Evolutionary conservation across 352 stramenopile genomes (phyloP).

Genomic region (Phytophthora sp.): DNA sequence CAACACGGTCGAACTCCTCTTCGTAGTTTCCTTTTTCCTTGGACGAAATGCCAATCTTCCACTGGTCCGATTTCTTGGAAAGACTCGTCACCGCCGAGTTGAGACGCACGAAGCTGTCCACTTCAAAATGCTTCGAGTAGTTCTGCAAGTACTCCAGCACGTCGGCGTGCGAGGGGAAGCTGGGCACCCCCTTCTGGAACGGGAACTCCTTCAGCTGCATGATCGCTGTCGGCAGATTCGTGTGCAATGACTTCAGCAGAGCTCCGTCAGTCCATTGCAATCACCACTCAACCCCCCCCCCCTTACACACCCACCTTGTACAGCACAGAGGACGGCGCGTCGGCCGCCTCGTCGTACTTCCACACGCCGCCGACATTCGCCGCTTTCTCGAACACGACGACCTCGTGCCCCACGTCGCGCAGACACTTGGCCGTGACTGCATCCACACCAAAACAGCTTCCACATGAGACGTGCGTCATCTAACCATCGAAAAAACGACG

Average conservation of each 20-base stretch:
- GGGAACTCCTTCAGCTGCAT: constrained; percentile 80
- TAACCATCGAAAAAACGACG: too few species aligned
- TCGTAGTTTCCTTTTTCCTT: constrained; percentile 50
- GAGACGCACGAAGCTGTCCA: constrained; percentile 55
- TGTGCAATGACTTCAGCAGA: constrained; percentile 80
- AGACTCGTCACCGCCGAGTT: constrained; percentile 60
- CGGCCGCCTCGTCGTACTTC: constrained; percentile 65
- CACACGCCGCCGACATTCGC: constrained; percentile 72
- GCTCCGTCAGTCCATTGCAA: too few species aligned
- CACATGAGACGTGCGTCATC: too few species aligned
- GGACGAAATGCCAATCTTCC: constrained; percentile 51
- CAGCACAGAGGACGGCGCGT: constrained; percentile 57
- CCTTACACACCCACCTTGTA: too few species aligned
- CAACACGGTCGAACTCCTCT: constrained; percentile 75
- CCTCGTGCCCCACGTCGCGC: constrained; percentile 64
- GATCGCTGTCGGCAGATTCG: constrained; percentile 78
- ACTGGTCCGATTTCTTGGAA: constrained; percentile 39
- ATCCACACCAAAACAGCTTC: not conserved
- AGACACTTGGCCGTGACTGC: constrained; percentile 77
- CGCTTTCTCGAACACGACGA: constrained; percentile 80
- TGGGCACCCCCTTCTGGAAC: constrained; percentile 58
- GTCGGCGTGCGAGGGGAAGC: constrained; percentile 65
- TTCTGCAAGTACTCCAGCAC: constrained; percentile 76
- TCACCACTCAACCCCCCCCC: too few species aligned
- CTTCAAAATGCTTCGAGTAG: constrained; percentile 63